Base-by-base conservation (phyloP, 352 stramenopile genomes). In the Phytophthora foliorum region DNA sequence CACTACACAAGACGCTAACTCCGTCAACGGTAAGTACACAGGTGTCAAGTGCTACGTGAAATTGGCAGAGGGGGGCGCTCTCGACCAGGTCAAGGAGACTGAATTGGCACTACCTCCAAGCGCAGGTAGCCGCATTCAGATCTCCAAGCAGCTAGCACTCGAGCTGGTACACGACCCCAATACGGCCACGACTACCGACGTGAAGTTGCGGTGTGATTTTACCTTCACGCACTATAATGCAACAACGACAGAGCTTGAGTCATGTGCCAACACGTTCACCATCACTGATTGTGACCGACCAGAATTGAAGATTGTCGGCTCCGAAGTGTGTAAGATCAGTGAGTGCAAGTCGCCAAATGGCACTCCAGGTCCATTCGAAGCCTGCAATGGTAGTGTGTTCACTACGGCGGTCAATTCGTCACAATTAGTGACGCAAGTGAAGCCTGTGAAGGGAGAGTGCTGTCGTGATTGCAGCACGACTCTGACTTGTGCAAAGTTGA, bases 11-110 rank as follows among this genome's bases (percentile, higher is more conserved):
- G 36, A 38, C 6, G 19, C 41, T 0, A 42, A 42, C 17, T 69
- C 60, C 4, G 69, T 79, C 25, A 42, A 62, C 36, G 66, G 61
- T 41, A 74, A 67, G 17, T 64, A 68, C 48, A 72, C 69, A 11
- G 65, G 58, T 7, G 62, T 79, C 25, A 60, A 73, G 21, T 79
- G 70, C 44, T 69, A 50, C 17, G 29, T 74, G 14, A 68, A 49
- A 13, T 19, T 77, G 16, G 67, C 39, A 10, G 60, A 46, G 22
- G 34, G 10, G 19, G 36, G 44, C 17, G n/a, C 22, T 6, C 13
- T 70, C 21, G 17, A 24, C 17, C 8, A 17, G n/a, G 49, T 60
- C 22, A 50, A 49, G 29, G 46, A 38, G 19, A 39, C 9, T 1
- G 4, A 48, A 4, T 10, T 60, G 31, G 31, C 38, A 4, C 38